These are phyloP conservation scores for Paxillus ammoniavirescens DNA, from an alignment of 768 basidiomycete genomes.

Conservation along the genomic window DNA sequence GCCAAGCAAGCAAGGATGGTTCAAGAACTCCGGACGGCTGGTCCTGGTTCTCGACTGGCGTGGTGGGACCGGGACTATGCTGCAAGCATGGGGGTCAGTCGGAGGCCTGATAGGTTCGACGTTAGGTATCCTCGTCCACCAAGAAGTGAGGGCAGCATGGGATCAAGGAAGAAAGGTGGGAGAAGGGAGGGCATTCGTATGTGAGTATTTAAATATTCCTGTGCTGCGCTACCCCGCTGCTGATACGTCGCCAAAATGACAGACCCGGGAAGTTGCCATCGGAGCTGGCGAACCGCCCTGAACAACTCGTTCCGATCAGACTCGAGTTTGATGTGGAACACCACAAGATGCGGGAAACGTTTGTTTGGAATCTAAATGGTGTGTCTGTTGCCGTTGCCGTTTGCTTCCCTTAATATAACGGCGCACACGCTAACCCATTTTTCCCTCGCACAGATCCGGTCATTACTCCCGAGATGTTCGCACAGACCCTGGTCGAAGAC, in stretches of 20 bases:
- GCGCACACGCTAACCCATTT: neutral
- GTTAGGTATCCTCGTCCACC: slow-evolving; percentile 54
- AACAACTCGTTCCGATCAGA: slow-evolving; percentile 91
- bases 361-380: slow-evolving; percentile 97
- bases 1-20: slow-evolving; percentile 51
- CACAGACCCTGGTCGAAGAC: slow-evolving; percentile 88
- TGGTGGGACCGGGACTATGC: slow-evolving; percentile 67
- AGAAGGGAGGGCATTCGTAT: slow-evolving; percentile 70
- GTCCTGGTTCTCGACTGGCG: slow-evolving; percentile 41
- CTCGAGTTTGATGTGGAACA: slow-evolving; percentile 95
- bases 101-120: slow-evolving; percentile 44
- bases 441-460: slow-evolving; percentile 62
- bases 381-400: slow-evolving; percentile 21
- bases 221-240: neutral
- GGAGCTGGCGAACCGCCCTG: slow-evolving; percentile 60
- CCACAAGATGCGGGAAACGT: slow-evolving; percentile 92
- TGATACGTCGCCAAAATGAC: slow-evolving; percentile 11
- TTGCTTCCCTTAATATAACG: neutral
- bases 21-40: slow-evolving; percentile 45
- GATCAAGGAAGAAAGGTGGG: slow-evolving; percentile 48
- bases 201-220: slow-evolving; percentile 46
- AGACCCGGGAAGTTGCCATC: slow-evolving; percentile 62
- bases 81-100: slow-evolving; percentile 29
- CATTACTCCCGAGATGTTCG: slow-evolving; percentile 88
- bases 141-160: slow-evolving; percentile 26